A percentile compares a stretch with the other conserved stretches of the same genome.
Conservation (phyloP, 148 eudicot species). For the Persicaria tinctoria region DNA sequence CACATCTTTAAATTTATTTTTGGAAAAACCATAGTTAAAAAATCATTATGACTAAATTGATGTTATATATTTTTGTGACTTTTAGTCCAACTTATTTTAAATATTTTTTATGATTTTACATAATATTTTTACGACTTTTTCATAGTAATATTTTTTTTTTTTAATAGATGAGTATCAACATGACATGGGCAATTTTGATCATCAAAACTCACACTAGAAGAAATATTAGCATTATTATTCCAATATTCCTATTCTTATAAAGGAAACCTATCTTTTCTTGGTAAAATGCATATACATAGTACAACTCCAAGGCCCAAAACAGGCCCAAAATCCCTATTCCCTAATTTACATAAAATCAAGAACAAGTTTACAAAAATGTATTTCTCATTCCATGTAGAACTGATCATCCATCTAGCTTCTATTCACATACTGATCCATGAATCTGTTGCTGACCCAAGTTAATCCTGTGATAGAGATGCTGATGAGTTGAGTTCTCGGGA, state of each 20-base stretch:
- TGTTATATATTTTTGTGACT: no score
- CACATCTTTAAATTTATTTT: no score
- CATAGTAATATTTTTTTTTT: no score
- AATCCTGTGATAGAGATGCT: conserved; percentile 2
- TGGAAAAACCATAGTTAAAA: no score
- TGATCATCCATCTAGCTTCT: conserved; percentile 3
- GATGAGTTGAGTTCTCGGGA: not conserved
- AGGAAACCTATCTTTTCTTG: not conserved
- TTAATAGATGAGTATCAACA: no score
- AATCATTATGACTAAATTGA: no score
- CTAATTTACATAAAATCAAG: conserved; percentile 8
- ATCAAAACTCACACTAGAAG: no score
- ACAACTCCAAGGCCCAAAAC: not conserved
- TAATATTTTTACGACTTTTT: no score
- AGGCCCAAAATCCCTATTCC: not conserved
- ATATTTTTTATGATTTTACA: no score
- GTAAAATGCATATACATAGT: not conserved
- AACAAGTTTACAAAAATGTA: conserved; percentile 1
- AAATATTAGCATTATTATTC: not conserved
- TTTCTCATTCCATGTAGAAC: not conserved
- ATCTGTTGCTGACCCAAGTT: not conserved
- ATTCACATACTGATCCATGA: not conserved
- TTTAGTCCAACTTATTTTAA: no score
- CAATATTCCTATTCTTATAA: not conserved
- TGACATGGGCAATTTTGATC: no score